Base-by-base conservation (phyloP, 805 yeast genomes). In the Candida ponderosae region DNA sequence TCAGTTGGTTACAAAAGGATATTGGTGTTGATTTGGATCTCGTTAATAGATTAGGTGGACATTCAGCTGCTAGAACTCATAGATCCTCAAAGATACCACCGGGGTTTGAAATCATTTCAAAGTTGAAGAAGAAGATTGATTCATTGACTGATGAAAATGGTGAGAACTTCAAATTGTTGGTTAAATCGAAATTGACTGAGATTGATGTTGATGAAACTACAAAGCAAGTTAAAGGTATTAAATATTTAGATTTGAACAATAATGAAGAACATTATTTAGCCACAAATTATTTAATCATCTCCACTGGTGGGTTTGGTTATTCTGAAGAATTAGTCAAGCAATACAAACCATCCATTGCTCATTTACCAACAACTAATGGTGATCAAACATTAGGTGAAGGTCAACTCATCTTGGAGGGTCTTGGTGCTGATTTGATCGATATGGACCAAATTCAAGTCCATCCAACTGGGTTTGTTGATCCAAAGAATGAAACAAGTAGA, bases 41-140 rank as follows among this genome's bases (percentile, higher is more conserved):
- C 14, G 81, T 85, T 11, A 72, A 85, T n/a, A 73, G 84, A 47
- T 59, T 85, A 31, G 95, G 95, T 20, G 95, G 95, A 3, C 94
- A 85, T 53, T 78, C 88, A 1, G 75, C 69, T 35, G 78, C 86
- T 17, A 68, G 95, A 56, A 85, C 95, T 1, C 95, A 85, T 55
- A 70, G 94, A 47, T 89, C 94, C 1, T 70, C 74, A 7, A 65
- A 63, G 11, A 51, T 72, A 15, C 79, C 81, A 13, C 82, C 82
- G 4, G 82, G 82, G 0, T 72, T 66, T 54, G 79, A 74, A 32
- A 73, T 76, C 15, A 62, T 76, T 1, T 66, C 72, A 6, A 62
- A 70, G 5, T 51, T 75, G 34, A 58, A 65, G 31, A 62, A 62
- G 31, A 54, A 53, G 24, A 42, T 74, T 11, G 56, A 67, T 27